Base-by-base conservation (phyloP, 371 early-diverging fungal genomes). In the Mortierella sp. region DNA sequence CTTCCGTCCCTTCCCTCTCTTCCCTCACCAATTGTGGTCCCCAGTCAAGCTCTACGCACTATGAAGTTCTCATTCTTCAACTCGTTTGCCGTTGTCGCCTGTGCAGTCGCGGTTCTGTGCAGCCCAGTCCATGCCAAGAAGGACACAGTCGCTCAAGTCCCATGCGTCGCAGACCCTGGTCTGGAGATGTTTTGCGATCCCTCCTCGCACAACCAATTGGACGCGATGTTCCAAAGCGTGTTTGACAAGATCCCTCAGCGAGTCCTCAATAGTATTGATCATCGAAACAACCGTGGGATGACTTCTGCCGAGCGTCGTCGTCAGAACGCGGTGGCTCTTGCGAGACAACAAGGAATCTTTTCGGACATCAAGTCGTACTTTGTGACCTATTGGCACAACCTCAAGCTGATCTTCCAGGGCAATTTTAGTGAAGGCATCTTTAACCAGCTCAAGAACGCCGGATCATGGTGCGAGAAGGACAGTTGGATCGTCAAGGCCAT, bases 361-460 rank as follows among this genome's bases (percentile, higher is more conserved):
- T 4, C 43, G 4, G 60, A 60, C 28, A 44, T 60, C 53, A 52
- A 50, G 52, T 16, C 13, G n/a, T 60, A 52, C 60, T 60, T 60
- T 27, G 24, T 29, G 19, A 22, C 14, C 31, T 60, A 60, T 44
- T 39, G 40, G 53, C 13, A 51, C 27, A 60, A 60, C 53, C 40
- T 60, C 28, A 37, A 52, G 29, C 12, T 60, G 40, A 60, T 60
- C 34, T 50, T 52, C 53, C 31, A 49, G 9, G 60, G 60, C 8
- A 12, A 43, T 9, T 60, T 60, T n/a, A 44, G 53, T 43, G 52
- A 60, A 21, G 60, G 60, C n/a, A 60, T 60, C 45, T 60, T 60
- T 27, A 62, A 62, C 40, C 62, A 62, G 48, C 47, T 64, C 39
- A 64, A 64, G 65, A 64, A 57, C 53, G 28, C 57, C 46, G 65